Evolutionary conservation across 1,284 basidiomycete genomes (phyloP), one percentile per base, ranked within the genome.

Genomic region (Ganoderma leucocontextum): DNA sequence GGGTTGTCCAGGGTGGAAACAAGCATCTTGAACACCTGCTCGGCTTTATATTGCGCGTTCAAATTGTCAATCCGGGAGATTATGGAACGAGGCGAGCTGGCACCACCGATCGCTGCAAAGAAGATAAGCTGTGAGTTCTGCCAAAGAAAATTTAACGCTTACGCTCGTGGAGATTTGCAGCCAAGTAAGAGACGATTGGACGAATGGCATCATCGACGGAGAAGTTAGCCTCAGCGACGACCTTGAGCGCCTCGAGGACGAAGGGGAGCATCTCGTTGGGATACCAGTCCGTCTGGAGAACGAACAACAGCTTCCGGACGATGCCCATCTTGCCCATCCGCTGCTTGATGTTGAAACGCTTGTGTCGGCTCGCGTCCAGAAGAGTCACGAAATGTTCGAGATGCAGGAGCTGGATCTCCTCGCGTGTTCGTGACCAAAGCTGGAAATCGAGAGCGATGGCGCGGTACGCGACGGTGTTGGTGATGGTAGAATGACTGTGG

Each of bases 361-460:
- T 87, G 77, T 91, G 91, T 66, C 90, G 88, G 68, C 93, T 96
- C 0, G 85, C 84, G 65, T 88, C 81, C 13, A 97, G 80, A 8
- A 98, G 86, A 13, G 87, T 90, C 1, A 84, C 79, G 75, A 98
- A 96, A 77, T 98, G 94, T 60, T 92, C 89, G 0, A 97, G 84
- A 75, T 96, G 92, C 19, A 90, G 86, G 3, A 83, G 84, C 75
- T 95, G 93, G 35, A 98, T 90, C 49, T 91, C 90, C 4, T 81
- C 75, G 1, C 84, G 82, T 0, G 94, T 90, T 35, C 82, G 86
- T 0, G 94, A 88, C 97, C 97, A 99, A 7, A 98, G 87, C 68
- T 95, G 91, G 73, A 98, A 95, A 76, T 98, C 95, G 2, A 98
- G 87, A 0, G 95, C 93, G 55, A 98, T 86, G 1, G 92, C 87